Percentiles rank a stretch among this genome's conserved stretches.
Evolutionary conservation across 108 stramenopile species (phyloP).

Genomic region (Nannochloropsis granulata): DNA sequence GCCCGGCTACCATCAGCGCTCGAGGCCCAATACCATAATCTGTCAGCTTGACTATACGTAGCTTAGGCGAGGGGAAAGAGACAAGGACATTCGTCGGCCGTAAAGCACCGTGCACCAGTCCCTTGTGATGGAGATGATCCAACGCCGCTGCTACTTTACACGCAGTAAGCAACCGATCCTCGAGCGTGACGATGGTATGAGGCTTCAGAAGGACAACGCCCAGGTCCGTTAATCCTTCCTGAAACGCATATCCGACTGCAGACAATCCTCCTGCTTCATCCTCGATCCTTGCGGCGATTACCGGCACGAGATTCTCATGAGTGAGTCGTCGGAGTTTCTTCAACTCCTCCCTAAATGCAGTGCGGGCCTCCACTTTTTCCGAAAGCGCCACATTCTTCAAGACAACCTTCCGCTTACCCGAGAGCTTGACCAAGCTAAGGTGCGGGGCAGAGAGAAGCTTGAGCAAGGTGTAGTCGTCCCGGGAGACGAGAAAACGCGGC

Average conservation of each 20-base stretch:
- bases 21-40: not conserved
- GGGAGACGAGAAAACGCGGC: not conserved
- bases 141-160: not conserved
- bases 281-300: not conserved
- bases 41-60: not conserved
- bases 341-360: not conserved
- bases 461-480: not conserved
- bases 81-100: not conserved
- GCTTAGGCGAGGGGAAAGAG: not conserved
- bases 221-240: not conserved
- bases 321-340: not conserved
- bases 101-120: not conserved
- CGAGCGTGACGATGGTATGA: not conserved
- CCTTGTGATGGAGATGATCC: not conserved
- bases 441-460: not conserved
- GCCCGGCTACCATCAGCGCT: not conserved
- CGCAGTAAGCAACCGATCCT: not conserved
- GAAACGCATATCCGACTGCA: not conserved
- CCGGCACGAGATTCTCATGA: not conserved
- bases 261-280: not conserved
- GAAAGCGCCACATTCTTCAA: not conserved
- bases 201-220: not conserved
- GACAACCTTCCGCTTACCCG: not conserved
- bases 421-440: not conserved
- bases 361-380: not conserved